Conservation (phyloP, 23 red algal genomes). For the Agarophyton chilense region DNA sequence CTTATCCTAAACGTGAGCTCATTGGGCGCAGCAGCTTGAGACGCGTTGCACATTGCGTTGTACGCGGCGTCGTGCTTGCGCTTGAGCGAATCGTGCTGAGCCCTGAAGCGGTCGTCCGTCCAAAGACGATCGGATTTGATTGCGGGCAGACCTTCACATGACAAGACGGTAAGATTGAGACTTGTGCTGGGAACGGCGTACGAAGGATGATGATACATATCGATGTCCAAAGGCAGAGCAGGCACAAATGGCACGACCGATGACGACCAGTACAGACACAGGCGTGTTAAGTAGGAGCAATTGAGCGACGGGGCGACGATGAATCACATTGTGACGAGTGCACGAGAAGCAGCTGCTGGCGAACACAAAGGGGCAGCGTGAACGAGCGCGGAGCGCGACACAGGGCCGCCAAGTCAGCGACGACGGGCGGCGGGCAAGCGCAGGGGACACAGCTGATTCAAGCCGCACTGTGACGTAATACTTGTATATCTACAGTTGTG, state of each 20-base stretch:
- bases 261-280: too few relatives aligned
- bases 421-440: background rate
- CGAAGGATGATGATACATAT: too few relatives aligned
- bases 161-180: conserved; percentile 10
- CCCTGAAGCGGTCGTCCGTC: background rate
- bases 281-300: background rate
- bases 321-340: background rate
- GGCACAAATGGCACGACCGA: too few relatives aligned
- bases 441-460: too few relatives aligned
- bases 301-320: background rate
- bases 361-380: background rate
- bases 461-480: too few relatives aligned
- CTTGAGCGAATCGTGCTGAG: background rate
- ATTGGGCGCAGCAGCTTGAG: background rate
- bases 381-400: background rate
- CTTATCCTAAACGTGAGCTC: background rate
- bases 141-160: background rate
- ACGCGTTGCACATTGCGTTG: background rate
- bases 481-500: too few relatives aligned
- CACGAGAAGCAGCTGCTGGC: background rate
- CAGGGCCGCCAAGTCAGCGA: background rate
- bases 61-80: background rate
- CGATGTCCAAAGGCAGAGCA: background rate
- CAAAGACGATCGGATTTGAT: background rate
- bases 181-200: conserved; percentile 3